Conservation (phyloP, 768 basidiomycete species). For the Mycena rosella region DNA sequence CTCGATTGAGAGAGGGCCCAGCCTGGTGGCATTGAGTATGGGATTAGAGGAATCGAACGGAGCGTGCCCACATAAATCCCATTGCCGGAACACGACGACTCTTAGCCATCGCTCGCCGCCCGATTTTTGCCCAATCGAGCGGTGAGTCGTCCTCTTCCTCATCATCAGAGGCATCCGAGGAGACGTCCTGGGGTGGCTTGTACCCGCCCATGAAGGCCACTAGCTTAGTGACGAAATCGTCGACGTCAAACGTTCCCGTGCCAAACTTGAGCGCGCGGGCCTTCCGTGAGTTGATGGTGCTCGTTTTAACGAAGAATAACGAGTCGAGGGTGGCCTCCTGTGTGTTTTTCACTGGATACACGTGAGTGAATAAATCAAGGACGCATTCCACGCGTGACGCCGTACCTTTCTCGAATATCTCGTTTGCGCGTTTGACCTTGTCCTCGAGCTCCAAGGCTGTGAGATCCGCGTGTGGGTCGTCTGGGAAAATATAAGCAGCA, state of each 20-base stretch:
- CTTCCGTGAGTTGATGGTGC: conserved; percentile 83
- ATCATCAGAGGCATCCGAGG: conserved; percentile 39
- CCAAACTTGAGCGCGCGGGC: conserved; percentile 92
- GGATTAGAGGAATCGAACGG: not conserved
- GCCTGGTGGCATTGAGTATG: conserved; percentile 60
- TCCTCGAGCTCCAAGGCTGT: conserved; percentile 64
- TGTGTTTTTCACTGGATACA: conserved; percentile 73
- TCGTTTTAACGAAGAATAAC: conserved; percentile 78
- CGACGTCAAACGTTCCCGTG: conserved; percentile 88
- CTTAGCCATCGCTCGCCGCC: conserved; percentile 83
- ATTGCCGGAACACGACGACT: conserved; percentile 84
- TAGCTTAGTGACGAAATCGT: conserved; percentile 87
- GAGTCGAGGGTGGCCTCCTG: conserved; percentile 94
- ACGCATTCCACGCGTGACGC: no score
- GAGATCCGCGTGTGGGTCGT: conserved; percentile 51
- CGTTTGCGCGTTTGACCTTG: conserved; percentile 68
- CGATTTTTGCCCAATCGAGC: conserved; percentile 89
- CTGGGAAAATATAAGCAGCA: not conserved
- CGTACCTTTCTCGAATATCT: conserved; percentile 72
- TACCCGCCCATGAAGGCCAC: conserved; percentile 82
- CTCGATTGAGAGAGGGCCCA: conserved; percentile 90
- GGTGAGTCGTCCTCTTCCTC: conserved; percentile 66
- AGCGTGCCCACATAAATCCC: conserved; percentile 83
- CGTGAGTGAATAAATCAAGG: not conserved
- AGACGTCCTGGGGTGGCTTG: conserved; percentile 48